phyloP scores from a whole-genome alignment of 176 grass and related monocot species.

The Oryza nivara region DNA sequence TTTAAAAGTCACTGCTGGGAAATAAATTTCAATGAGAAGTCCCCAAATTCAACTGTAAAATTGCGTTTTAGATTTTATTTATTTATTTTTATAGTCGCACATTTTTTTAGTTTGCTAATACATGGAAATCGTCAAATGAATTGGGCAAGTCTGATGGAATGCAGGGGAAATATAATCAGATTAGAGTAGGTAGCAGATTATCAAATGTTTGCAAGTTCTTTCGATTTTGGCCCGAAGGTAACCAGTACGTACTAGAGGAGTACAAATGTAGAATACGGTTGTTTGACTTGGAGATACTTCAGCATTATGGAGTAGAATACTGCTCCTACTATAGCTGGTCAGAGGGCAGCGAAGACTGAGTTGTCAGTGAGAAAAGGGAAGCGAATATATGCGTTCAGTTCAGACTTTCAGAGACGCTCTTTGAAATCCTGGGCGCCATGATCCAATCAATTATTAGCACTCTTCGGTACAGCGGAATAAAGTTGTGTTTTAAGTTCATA shows the following conservation, averaged over 20 bases:
- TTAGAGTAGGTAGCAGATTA: too few species aligned
- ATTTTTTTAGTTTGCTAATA: too few species aligned
- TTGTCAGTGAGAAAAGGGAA: conserved; percentile 17
- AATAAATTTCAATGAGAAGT: too few species aligned
- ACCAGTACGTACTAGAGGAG: neutral
- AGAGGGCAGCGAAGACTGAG: conserved; percentile 3
- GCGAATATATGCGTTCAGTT: conserved; percentile 26
- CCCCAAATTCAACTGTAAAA: too few species aligned
- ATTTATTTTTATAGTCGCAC: too few species aligned
- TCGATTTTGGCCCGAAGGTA: neutral
- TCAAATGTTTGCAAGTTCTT: neutral
- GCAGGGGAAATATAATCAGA: too few species aligned
- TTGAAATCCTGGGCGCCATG: conserved; percentile 32
- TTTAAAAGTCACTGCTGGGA: too few species aligned
- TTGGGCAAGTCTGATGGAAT: too few species aligned
- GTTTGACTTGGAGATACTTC: conserved; percentile 31
- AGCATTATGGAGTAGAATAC: neutral
- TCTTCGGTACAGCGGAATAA: conserved; percentile 43
- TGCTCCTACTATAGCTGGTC: conserved; percentile 14
- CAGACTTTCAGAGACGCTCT: neutral
- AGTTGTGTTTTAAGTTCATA: conserved; percentile 8
- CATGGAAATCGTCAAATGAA: too few species aligned
- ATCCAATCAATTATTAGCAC: conserved; percentile 41
- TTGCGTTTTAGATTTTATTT: too few species aligned
- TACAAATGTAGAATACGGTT: neutral